phyloP scores from a whole-genome alignment of 164 flowering plant genomes.

The Malania oleifera region DNA sequence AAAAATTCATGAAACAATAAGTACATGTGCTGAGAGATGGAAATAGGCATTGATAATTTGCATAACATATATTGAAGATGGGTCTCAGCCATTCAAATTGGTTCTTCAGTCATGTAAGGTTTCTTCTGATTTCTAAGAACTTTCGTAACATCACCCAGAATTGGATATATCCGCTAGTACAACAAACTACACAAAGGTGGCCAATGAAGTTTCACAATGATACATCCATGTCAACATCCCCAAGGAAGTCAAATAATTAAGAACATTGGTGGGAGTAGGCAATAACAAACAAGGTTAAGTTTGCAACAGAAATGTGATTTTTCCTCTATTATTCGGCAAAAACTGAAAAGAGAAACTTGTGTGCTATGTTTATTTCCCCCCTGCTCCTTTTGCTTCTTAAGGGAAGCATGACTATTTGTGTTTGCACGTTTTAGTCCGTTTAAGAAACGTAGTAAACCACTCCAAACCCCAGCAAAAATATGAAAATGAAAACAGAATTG shows the following conservation, averaged over 20 bases:
- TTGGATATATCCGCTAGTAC: not conserved
- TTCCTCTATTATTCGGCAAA: too few relatives aligned
- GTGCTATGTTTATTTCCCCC: too few relatives aligned
- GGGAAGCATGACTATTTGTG: too few relatives aligned
- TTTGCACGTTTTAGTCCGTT: too few relatives aligned
- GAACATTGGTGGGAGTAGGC: too few relatives aligned
- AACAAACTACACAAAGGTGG: not conserved
- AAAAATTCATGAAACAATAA: conserved; percentile 4
- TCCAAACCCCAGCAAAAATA: too few relatives aligned
- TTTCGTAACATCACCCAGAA: not conserved
- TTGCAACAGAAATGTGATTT: too few relatives aligned
- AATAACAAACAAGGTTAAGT: too few relatives aligned
- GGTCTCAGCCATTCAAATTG: not conserved
- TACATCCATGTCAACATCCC: not conserved
- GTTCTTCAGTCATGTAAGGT: not conserved
- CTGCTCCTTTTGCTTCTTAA: too few relatives aligned
- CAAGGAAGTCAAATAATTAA: conserved; percentile 2
- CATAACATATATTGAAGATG: not conserved
- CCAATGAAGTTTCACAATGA: not conserved
- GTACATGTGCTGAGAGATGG: not conserved
- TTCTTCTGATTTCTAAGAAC: not conserved
- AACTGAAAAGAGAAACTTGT: too few relatives aligned
- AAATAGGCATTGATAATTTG: not conserved
- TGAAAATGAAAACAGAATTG: too few relatives aligned
- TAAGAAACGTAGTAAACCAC: too few relatives aligned